These are phyloP conservation scores for Phaeophleospora eucalypticola DNA, from an alignment of 2,329 filamentous ascomycete genomes.

Conservation along the genomic window DNA sequence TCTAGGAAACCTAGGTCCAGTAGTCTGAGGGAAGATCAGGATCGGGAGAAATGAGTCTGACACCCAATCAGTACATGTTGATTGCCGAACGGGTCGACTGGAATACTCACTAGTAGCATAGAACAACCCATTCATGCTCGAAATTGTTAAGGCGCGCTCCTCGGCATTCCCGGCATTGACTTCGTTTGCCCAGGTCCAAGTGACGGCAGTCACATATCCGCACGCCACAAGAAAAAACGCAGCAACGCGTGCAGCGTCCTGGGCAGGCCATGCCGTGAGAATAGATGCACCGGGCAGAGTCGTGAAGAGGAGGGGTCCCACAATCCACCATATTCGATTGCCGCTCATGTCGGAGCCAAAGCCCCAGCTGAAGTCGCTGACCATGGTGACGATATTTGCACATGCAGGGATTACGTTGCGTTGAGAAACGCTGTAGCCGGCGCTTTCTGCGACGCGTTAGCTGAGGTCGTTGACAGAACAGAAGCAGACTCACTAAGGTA, in stretches of 20 bases:
- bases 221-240: slow-evolving; percentile 11
- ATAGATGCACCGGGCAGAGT: slow-evolving; percentile 8
- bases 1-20: slow-evolving; percentile 5
- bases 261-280: slow-evolving; percentile 6
- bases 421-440: slow-evolving; percentile 15
- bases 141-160: slow-evolving; percentile 9
- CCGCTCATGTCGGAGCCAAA: slow-evolving; percentile 10
- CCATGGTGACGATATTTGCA: slow-evolving; percentile 12
- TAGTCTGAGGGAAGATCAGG: slow-evolving; percentile 12
- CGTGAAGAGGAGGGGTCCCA: slow-evolving; percentile 8
- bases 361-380: slow-evolving; percentile 10
- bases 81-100: neutral
- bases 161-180: slow-evolving; percentile 10
- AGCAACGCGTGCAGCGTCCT: slow-evolving; percentile 6
- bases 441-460: slow-evolving; percentile 3
- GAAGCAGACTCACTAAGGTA: slow-evolving; percentile 6
- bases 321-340: slow-evolving; percentile 8
- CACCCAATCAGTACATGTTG: neutral
- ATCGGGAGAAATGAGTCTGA: slow-evolving; percentile 9
- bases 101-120: slow-evolving; percentile 9
- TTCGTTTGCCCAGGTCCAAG: slow-evolving; percentile 12
- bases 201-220: slow-evolving; percentile 10
- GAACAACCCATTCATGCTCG: slow-evolving; percentile 12
- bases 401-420: slow-evolving; percentile 13
- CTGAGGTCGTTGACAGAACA: neutral